phyloP scores from a whole-genome alignment of 1,139 yeast species.

The Taiozyma sp. region DNA sequence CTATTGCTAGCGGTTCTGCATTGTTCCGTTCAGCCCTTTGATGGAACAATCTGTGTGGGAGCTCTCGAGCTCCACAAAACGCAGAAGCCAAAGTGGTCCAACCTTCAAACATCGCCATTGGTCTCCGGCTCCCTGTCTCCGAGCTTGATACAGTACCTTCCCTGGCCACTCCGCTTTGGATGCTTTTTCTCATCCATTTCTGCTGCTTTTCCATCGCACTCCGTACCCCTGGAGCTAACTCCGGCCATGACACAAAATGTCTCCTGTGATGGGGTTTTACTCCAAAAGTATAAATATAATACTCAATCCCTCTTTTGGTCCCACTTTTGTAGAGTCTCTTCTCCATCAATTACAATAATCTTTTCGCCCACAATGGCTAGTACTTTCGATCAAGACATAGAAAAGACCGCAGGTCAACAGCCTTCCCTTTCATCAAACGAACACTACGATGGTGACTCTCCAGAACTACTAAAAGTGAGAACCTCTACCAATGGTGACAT shows the following conservation, averaged over 20 bases:
- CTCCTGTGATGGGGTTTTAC: neutral
- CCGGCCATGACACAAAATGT: neutral
- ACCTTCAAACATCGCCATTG: neutral
- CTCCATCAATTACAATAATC: neutral
- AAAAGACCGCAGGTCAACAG: neutral
- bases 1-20: no score
- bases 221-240: neutral
- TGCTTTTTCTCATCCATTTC: neutral
- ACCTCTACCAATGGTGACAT: constrained; percentile 30
- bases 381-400: neutral
- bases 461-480: constrained; percentile 13
- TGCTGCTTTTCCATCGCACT: neutral
- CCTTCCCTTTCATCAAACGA: neutral
- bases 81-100: no score
- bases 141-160: neutral
- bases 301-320: neutral
- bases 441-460: constrained; percentile 2
- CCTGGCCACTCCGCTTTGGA: neutral
- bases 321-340: neutral
- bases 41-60: no score
- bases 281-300: neutral
- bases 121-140: neutral
- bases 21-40: no score
- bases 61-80: no score
- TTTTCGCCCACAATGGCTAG: neutral